Conservation (phyloP, 1,139 yeast genomes). For the Geotrichum bryndzae region DNA sequence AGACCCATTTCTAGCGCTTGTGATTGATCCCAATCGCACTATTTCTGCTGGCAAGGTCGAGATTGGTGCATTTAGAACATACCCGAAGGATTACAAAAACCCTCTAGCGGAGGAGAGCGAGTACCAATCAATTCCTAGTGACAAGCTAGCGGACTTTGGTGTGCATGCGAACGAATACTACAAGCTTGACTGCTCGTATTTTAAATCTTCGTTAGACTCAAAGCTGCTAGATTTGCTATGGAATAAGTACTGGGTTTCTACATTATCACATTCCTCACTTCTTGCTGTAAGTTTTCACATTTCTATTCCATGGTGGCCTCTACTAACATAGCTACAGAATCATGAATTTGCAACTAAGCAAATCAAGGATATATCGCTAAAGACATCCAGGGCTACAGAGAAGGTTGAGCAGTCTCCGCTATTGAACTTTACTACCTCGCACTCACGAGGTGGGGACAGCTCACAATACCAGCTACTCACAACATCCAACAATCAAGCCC, state of each 20-base stretch:
- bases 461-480: slow-evolving; percentile 2
- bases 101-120: slow-evolving; percentile 11
- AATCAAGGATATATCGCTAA: slow-evolving; percentile 26
- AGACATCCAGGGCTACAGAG: slow-evolving; percentile 23
- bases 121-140: slow-evolving; percentile 39
- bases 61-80: slow-evolving; percentile 88
- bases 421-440: slow-evolving; percentile 12
- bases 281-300: slow-evolving; percentile 8
- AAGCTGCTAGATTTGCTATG: slow-evolving; percentile 44
- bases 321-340: slow-evolving; percentile 20
- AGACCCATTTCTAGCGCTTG: slow-evolving; percentile 87
- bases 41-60: slow-evolving; percentile 61
- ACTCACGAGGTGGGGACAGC: slow-evolving; percentile 1
- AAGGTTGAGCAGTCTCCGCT: slow-evolving; percentile 20
- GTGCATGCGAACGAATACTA: slow-evolving; percentile 68
- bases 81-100: slow-evolving; percentile 43
- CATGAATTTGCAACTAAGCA: slow-evolving; percentile 36
- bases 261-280: slow-evolving; percentile 33
- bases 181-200: slow-evolving; percentile 58
- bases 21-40: slow-evolving; percentile 77
- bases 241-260: slow-evolving; percentile 48
- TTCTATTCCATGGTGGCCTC: slow-evolving; percentile 13
- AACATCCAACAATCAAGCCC: neutral
- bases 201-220: slow-evolving; percentile 51
- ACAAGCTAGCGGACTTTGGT: slow-evolving; percentile 58